phyloP scores from a whole-genome alignment of 2,329 filamentous ascomycete genomes.

The Xylaria digitata region DNA sequence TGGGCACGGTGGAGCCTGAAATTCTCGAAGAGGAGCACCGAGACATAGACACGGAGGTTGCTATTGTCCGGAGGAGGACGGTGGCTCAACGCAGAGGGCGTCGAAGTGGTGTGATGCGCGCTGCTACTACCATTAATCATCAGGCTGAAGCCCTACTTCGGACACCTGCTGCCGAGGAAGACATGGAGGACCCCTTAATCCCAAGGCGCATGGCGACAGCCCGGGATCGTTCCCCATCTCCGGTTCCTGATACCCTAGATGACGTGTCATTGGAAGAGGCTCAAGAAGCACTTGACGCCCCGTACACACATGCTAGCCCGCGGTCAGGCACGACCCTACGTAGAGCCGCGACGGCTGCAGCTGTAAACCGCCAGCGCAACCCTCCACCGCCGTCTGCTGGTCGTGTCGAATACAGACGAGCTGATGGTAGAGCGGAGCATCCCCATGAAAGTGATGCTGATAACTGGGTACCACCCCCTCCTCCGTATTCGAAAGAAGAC shows the following conservation, averaged over 20 bases:
- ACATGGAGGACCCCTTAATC: constrained; percentile 64
- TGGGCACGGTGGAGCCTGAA: constrained; percentile 77
- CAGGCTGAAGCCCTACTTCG: constrained; percentile 48
- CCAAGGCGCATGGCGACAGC: constrained; percentile 60
- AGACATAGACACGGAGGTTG: constrained; percentile 81
- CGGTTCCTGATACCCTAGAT: constrained; percentile 55
- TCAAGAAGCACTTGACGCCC: constrained; percentile 73
- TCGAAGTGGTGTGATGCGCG: constrained; percentile 60
- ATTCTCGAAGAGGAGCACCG: constrained; percentile 77
- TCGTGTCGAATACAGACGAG: constrained; percentile 71
- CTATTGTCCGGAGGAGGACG: constrained; percentile 79
- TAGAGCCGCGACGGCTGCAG: constrained; percentile 80
- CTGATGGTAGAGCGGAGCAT: constrained; percentile 76
- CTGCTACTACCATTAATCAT: constrained; percentile 57
- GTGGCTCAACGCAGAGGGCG: constrained; percentile 70
- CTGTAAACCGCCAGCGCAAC: constrained; percentile 75
- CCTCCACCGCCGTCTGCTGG: constrained; percentile 66
- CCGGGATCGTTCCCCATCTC: constrained; percentile 43
- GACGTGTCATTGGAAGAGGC: constrained; percentile 63
- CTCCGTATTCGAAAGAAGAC: constrained; percentile 78
- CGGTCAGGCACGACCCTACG: constrained; percentile 76
- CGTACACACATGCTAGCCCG: constrained; percentile 78
- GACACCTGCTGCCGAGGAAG: constrained; percentile 50
- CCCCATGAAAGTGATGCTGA: constrained; percentile 90
- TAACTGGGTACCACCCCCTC: constrained; percentile 88